These are phyloP conservation scores for Coemansia umbellata DNA, from an alignment of 192 early-diverging fungal genomes.

Conservation along the genomic window DNA sequence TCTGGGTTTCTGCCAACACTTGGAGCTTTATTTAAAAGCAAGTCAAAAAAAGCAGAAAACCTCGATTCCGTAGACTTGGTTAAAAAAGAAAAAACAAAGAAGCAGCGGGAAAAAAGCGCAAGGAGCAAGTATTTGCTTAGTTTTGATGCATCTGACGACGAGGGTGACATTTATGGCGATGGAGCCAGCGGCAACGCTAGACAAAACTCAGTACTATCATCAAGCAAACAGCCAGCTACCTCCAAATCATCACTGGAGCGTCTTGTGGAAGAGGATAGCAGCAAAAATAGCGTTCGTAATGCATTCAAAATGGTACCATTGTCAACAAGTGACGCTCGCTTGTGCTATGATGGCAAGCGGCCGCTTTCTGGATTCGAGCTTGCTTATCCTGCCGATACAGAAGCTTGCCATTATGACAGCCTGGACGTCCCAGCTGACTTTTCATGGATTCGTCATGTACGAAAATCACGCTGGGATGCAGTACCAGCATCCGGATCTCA, in stretches of 20 bases:
- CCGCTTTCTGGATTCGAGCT: conserved; percentile 24
- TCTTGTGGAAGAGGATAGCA: not conserved
- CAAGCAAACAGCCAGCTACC: not conserved
- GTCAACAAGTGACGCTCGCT: too few species aligned
- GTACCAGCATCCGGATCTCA: conserved; percentile 11
- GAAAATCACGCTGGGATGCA: conserved; percentile 16
- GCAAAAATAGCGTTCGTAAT: not conserved
- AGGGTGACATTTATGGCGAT: conserved; percentile 14
- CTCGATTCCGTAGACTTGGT: not conserved
- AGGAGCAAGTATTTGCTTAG: conserved; percentile 17
- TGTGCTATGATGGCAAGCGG: conserved; percentile 10
- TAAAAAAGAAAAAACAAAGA: conserved; percentile 2
- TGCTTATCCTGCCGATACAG: not conserved
- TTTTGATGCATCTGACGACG: conserved; percentile 21
- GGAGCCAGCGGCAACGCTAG: not conserved
- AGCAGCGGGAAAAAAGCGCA: conserved; percentile 2
- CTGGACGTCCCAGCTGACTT: conserved; percentile 14
- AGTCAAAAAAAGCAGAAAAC: not conserved
- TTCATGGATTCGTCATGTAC: conserved; percentile 2
- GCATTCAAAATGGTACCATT: not conserved
- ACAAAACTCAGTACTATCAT: too few species aligned
- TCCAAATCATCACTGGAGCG: not conserved
- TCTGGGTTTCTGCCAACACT: conserved; percentile 6
- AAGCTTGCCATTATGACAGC: not conserved
- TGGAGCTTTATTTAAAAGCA: conserved; percentile 22